Conservation (phyloP, 129 eudicot species). For the Lactuca sativa region DNA sequence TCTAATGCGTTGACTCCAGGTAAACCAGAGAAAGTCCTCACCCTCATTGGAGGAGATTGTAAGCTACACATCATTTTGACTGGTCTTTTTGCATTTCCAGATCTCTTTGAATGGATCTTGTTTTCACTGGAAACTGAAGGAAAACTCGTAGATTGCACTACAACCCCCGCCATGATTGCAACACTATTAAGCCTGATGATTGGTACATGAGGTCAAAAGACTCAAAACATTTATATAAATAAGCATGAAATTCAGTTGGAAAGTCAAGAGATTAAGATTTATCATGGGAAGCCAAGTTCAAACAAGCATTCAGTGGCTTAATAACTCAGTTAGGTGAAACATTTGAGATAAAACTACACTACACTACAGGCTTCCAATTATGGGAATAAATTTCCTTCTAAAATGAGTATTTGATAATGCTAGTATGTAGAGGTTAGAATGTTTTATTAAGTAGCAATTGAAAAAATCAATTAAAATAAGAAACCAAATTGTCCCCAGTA, state of each 20-base stretch:
- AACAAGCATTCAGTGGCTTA: too few relatives aligned
- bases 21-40: conserved; percentile 63
- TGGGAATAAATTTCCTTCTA: conserved; percentile 11
- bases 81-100: conserved; percentile 47
- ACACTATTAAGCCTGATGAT: neutral
- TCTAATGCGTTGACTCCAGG: conserved; percentile 72
- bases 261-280: too few relatives aligned
- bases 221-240: too few relatives aligned
- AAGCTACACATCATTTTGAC: conserved; percentile 49
- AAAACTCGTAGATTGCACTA: conserved; percentile 81
- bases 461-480: too few relatives aligned
- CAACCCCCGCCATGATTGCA: conserved; percentile 73
- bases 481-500: too few relatives aligned
- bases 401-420: neutral
- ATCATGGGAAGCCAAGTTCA: too few relatives aligned
- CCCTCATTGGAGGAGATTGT: conserved; percentile 44
- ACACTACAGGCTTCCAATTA: neutral
- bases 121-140: conserved; percentile 58
- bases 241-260: too few relatives aligned
- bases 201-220: too few relatives aligned
- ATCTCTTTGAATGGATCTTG: conserved; percentile 47
- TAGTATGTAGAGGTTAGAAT: neutral
- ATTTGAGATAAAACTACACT: too few relatives aligned
- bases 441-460: too few relatives aligned
- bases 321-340: too few relatives aligned